A percentile compares a stretch with the other conserved stretches of the same genome.
phyloP scores from a whole-genome alignment of 2,329 filamentous ascomycete genomes.

The Exophiala xenobiotica region DNA sequence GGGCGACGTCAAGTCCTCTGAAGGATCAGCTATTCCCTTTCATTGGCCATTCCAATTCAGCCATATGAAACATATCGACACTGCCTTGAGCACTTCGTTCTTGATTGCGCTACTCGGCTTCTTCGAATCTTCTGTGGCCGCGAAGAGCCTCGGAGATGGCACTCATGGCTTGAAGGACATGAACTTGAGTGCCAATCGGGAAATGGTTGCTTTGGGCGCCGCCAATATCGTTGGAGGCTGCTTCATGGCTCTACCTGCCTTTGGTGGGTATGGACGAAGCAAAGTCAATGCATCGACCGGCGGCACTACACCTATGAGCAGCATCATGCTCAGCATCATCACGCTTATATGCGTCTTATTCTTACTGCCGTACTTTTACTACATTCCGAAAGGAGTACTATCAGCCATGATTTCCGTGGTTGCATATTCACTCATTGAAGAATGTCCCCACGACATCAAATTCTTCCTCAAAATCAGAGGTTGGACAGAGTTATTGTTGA shows the following conservation, averaged over 20 bases:
- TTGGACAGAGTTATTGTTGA: conserved; percentile 81
- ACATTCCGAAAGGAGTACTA: conserved; percentile 92
- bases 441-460: conserved; percentile 84
- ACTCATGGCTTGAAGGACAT: conserved; percentile 73
- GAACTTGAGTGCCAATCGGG: conserved; percentile 83
- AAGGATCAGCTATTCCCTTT: conserved; percentile 72
- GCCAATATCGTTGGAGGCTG: conserved; percentile 89
- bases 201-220: conserved; percentile 85
- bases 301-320: conserved; percentile 90
- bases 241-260: conserved; percentile 89
- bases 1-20: conserved; percentile 72
- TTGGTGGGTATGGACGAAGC: conserved; percentile 93
- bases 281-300: conserved; percentile 94
- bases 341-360: conserved; percentile 78
- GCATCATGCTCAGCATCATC: conserved; percentile 78
- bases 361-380: conserved; percentile 88
- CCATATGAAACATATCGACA: conserved; percentile 78
- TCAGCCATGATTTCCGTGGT: conserved; percentile 94
- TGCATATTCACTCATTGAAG: conserved; percentile 90
- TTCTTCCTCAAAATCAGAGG: conserved; percentile 87
- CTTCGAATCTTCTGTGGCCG: conserved; percentile 94
- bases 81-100: conserved; percentile 87
- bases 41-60: conserved; percentile 78
- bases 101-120: conserved; percentile 95
- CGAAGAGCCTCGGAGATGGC: conserved; percentile 74